phyloP scores from a whole-genome alignment of 2,329 filamentous ascomycete species.

The Diaporthe caulivora region DNA sequence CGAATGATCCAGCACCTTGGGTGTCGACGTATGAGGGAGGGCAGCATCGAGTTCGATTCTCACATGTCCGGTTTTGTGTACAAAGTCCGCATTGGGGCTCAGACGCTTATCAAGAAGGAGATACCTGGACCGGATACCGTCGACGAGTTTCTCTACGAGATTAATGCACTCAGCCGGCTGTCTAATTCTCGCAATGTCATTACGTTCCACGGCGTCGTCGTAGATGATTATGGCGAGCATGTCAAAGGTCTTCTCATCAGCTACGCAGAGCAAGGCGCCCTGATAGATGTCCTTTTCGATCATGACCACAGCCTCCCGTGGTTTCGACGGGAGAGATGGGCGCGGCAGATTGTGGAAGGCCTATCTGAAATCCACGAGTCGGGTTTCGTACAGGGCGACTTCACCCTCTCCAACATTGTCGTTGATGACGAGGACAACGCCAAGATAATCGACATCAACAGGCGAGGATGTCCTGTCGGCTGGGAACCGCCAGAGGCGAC shows the following conservation, averaged over 20 bases:
- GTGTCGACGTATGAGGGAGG: slow-evolving; percentile 76
- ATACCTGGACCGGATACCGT: slow-evolving; percentile 96
- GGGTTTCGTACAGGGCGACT: slow-evolving; percentile 97
- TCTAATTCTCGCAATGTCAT: slow-evolving; percentile 82
- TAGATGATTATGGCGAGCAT: slow-evolving; percentile 78
- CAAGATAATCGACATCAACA: slow-evolving; percentile 98
- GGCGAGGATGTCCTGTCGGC: slow-evolving; percentile 94
- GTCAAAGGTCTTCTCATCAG: slow-evolving; percentile 93
- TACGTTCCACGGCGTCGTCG: slow-evolving; percentile 86
- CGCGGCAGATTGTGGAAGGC: slow-evolving; percentile 88
- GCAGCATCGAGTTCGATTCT: slow-evolving; percentile 84
- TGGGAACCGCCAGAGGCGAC: slow-evolving; percentile 97
- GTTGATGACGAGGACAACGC: slow-evolving; percentile 87
- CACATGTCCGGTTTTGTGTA: slow-evolving; percentile 99
- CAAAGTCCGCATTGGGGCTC: slow-evolving; percentile 80
- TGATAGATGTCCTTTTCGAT: slow-evolving; percentile 94
- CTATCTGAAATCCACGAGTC: slow-evolving; percentile 94
- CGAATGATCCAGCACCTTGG: slow-evolving; percentile 80
- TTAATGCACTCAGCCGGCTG: slow-evolving; percentile 90
- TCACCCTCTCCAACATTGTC: slow-evolving; percentile 97
- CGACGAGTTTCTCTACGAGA: slow-evolving; percentile 97
- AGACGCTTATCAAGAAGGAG: slow-evolving; percentile 93
- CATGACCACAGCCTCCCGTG: slow-evolving; percentile 73
- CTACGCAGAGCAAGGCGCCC: slow-evolving; percentile 86
- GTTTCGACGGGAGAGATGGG: slow-evolving; percentile 85